phyloP scores from a whole-genome alignment of 2,329 filamentous ascomycete genomes.

The Colletotrichum sublineola region DNA sequence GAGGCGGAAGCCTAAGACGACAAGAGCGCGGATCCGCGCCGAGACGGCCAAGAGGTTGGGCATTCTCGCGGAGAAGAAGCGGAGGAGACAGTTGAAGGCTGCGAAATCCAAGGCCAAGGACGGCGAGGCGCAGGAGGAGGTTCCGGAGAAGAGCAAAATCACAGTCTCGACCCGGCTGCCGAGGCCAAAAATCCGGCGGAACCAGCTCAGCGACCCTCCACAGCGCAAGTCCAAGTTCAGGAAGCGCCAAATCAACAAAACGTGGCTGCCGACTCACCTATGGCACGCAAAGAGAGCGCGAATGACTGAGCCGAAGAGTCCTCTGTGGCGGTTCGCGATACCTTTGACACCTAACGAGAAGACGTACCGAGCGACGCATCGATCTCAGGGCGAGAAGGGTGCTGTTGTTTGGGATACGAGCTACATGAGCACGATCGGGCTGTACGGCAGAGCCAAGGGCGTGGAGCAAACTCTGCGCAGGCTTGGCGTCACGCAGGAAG shows the following conservation, averaged over 20 bases:
- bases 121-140: slow-evolving; percentile 46
- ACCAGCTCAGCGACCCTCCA: slow-evolving; percentile 73
- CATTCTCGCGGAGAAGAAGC: slow-evolving; percentile 70
- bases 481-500: slow-evolving; percentile 72
- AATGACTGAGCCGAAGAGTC: slow-evolving; percentile 83
- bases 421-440: slow-evolving; percentile 87
- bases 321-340: slow-evolving; percentile 91
- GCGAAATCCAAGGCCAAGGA: slow-evolving; percentile 51
- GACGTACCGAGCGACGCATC: slow-evolving; percentile 88
- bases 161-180: slow-evolving; percentile 57
- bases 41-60: slow-evolving; percentile 82
- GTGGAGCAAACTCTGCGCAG: slow-evolving; percentile 75
- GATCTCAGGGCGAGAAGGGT: slow-evolving; percentile 80
- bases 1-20: slow-evolving; percentile 71
- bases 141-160: slow-evolving; percentile 43
- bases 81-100: slow-evolving; percentile 57
- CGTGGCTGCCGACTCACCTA: slow-evolving; percentile 93
- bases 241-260: slow-evolving; percentile 89
- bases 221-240: slow-evolving; percentile 76
- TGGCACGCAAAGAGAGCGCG: slow-evolving; percentile 93
- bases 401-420: slow-evolving; percentile 93
- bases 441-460: slow-evolving; percentile 76
- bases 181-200: slow-evolving; percentile 77
- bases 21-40: slow-evolving; percentile 73
- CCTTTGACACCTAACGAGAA: slow-evolving; percentile 90